These are phyloP conservation scores for Suillus ampliporus DNA, from an alignment of 768 basidiomycete species.

Conservation along the genomic window DNA sequence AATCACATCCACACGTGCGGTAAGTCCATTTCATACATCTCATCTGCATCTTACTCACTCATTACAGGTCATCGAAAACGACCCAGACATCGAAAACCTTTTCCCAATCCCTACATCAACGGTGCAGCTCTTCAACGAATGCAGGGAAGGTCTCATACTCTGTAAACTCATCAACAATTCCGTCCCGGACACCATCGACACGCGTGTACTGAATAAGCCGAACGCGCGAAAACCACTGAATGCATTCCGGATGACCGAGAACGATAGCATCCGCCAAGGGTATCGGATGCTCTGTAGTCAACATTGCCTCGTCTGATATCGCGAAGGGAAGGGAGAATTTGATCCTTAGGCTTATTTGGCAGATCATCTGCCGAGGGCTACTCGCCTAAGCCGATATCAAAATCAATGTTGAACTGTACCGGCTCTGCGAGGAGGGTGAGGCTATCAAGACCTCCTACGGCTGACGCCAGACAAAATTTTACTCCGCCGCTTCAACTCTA, in stretches of 20 bases:
- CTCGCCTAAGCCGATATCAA: conserved; percentile 97
- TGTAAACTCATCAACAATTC: too few species aligned
- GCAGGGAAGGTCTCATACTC: conserved; percentile 95
- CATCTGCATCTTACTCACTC: not conserved
- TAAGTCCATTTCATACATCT: conserved; percentile 44
- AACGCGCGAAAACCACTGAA: conserved; percentile 83
- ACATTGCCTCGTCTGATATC: conserved; percentile 93
- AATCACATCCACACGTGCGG: too few species aligned
- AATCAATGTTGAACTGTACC: conserved; percentile 95
- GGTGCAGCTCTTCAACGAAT: conserved; percentile 98
- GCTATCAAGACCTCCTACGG: conserved; percentile 94
- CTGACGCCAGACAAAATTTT: conserved; percentile 98
- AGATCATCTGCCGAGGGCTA: conserved; percentile 92
- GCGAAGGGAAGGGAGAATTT: conserved; percentile 94
- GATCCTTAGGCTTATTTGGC: conserved; percentile 97
- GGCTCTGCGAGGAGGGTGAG: conserved; percentile 95
- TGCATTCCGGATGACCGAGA: conserved; percentile 99
- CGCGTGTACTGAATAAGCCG: conserved; percentile 95
- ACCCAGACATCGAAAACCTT: conserved; percentile 79
- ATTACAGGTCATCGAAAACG: conserved; percentile 85
- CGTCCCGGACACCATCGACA: too few species aligned
- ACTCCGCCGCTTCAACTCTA: conserved; percentile 98
- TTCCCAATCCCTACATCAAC: conserved; percentile 94
- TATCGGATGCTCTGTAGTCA: conserved; percentile 98
- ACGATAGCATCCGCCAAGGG: conserved; percentile 99